phyloP scores from a whole-genome alignment of 305 asterid genomes.

The Fraxinus sp. region DNA sequence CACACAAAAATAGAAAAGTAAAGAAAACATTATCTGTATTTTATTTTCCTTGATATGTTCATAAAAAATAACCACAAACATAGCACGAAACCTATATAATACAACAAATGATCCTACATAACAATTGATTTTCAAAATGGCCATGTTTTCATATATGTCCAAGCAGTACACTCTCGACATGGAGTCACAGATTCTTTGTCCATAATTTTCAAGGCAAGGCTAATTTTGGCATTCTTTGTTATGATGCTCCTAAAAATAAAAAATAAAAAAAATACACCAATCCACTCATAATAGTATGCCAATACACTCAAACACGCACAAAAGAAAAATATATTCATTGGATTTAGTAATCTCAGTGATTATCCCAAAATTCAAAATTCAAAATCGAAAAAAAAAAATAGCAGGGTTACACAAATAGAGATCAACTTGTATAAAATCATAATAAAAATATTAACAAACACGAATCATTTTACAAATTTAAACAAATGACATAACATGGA shows the following conservation, averaged over 20 bases:
- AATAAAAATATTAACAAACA: not conserved
- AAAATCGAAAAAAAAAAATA: not conserved
- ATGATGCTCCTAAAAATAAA: not conserved
- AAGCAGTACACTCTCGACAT: not conserved
- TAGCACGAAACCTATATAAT: not conserved
- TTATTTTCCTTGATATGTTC: not conserved
- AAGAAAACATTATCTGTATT: not conserved
- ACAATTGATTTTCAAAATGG: not conserved
- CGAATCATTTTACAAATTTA: not conserved
- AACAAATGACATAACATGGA: not conserved
- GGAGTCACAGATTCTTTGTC: not conserved
- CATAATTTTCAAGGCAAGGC: not conserved
- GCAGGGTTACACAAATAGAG: not conserved
- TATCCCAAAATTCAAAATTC: not conserved
- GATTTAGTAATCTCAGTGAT: not conserved
- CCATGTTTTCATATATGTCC: not conserved
- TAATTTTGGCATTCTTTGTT: not conserved
- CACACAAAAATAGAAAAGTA: not conserved
- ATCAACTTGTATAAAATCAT: not conserved
- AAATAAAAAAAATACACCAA: not conserved
- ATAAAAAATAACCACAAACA: not conserved
- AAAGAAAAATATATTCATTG: not conserved
- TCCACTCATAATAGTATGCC: not conserved
- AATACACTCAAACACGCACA: not conserved
- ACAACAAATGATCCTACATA: not conserved